A percentile compares a stretch with the other conserved stretches of the same genome.
phyloP scores from a whole-genome alignment of 805 yeast genomes.

The Sugiyamaella lignohabitans region DNA sequence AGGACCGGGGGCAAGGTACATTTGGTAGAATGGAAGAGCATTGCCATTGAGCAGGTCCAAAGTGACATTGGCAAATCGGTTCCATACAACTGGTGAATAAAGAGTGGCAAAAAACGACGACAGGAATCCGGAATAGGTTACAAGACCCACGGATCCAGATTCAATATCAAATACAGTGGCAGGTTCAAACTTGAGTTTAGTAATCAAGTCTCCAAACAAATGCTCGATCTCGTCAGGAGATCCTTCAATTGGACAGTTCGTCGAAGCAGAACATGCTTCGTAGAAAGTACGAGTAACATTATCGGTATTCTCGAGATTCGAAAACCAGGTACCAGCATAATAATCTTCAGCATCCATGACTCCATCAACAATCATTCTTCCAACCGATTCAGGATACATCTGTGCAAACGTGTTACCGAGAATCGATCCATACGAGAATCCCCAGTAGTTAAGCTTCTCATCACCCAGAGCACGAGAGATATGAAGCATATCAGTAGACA shows the following conservation, averaged over 20 bases:
- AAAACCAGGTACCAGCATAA: conserved; percentile 18
- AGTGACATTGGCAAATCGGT: conserved; percentile 12
- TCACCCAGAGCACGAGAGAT: conserved; percentile 23
- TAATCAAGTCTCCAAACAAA: conserved; percentile 5
- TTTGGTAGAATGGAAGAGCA: conserved; percentile 10
- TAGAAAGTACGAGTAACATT: conserved; percentile 13
- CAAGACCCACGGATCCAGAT: neutral
- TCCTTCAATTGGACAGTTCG: conserved; percentile 5
- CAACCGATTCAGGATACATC: conserved; percentile 20
- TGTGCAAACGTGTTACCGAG: conserved; percentile 24
- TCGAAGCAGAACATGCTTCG: conserved; percentile 11
- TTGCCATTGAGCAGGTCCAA: conserved; percentile 8
- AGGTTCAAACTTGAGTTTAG: conserved; percentile 8
- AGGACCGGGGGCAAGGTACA: neutral
- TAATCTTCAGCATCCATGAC: conserved; percentile 19
- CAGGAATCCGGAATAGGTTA: conserved; percentile 13
- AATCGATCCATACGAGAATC: conserved; percentile 23
- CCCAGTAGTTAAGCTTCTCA: conserved; percentile 24
- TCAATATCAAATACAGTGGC: conserved; percentile 9
- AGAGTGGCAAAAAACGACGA: conserved; percentile 11
- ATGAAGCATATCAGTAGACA: conserved; percentile 22
- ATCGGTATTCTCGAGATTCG: conserved; percentile 17
- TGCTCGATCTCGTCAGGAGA: conserved; percentile 6
- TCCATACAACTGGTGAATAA: conserved; percentile 18
- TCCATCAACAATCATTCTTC: conserved; percentile 22